These are phyloP conservation scores for Ramalina intermedia DNA, from an alignment of 495 filamentous ascomycete genomes.

Conservation along the genomic window DNA sequence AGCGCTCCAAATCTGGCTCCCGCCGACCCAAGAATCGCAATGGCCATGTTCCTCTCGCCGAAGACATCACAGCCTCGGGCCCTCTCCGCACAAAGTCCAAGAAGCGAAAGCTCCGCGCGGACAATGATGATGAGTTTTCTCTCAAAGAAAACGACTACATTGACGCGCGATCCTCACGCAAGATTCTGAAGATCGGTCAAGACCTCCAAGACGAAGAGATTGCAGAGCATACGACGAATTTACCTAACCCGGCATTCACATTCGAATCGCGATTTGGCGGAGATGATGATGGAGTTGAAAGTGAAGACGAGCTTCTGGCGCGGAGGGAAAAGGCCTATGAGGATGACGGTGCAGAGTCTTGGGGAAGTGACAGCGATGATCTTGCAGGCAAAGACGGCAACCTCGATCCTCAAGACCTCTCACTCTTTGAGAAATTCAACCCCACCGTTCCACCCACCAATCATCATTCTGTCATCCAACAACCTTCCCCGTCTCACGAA, in stretches of 20 bases:
- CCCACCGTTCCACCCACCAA: constrained; percentile 28
- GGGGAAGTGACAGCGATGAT: constrained; percentile 54
- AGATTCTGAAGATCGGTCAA: constrained; percentile 76
- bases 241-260: constrained; percentile 45
- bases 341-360: constrained; percentile 45
- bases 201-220: constrained; percentile 67
- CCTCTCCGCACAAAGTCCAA: constrained; percentile 39
- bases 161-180: constrained; percentile 72
- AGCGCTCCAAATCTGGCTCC: background rate
- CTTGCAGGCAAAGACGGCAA: constrained; percentile 46
- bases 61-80: constrained; percentile 54
- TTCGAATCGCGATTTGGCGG: constrained; percentile 46
- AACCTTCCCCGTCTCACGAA: constrained; percentile 18
- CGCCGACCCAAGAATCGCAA: background rate
- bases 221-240: constrained; percentile 28
- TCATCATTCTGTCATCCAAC: constrained; percentile 24
- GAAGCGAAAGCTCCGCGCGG: constrained; percentile 40
- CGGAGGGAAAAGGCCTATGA: constrained; percentile 2
- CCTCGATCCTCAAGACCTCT: constrained; percentile 68
- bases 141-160: constrained; percentile 36
- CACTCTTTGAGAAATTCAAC: constrained; percentile 81
- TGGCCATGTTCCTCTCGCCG: constrained; percentile 56
- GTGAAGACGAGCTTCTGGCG: constrained; percentile 26
- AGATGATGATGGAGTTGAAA: constrained; percentile 13
- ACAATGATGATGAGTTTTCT: constrained; percentile 36